These are phyloP conservation scores for Arthroderma uncinatum DNA, from an alignment of 2,329 filamentous ascomycete species.

Conservation along the genomic window DNA sequence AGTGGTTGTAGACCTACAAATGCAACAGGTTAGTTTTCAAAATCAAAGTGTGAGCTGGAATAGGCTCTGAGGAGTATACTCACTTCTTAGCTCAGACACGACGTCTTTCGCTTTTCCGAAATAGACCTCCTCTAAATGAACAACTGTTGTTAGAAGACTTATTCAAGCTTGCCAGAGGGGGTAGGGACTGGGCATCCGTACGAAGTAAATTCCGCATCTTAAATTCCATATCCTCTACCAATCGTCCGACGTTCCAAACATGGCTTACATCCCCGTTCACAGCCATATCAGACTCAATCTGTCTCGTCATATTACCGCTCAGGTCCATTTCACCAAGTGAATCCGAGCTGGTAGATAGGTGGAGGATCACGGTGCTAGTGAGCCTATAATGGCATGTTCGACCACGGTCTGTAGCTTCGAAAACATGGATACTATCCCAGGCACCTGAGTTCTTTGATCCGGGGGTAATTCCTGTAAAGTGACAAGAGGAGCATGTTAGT, in stretches of 20 bases:
- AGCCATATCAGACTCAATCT: constrained; percentile 82
- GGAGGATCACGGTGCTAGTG: constrained; percentile 90
- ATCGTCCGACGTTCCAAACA: constrained; percentile 83
- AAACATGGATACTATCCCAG: constrained; percentile 98
- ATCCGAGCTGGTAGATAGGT: constrained; percentile 58
- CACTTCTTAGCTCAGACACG: constrained; percentile 83
- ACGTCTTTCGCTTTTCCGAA: constrained; percentile 99
- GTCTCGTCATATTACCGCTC: constrained; percentile 93
- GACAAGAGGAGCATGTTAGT: background rate
- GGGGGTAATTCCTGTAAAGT: constrained; percentile 50
- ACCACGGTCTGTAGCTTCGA: constrained; percentile 87
- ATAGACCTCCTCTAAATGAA: constrained; percentile 69
- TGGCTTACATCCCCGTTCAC: constrained; percentile 86
- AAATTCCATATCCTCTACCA: constrained; percentile 98
- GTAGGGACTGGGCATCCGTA: constrained; percentile 23
- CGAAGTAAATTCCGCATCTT: constrained; percentile 95
- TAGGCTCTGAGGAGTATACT: constrained; percentile 18
- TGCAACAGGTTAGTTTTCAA: constrained; percentile 13
- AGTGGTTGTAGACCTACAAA: constrained; percentile 55
- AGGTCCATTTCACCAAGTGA: constrained; percentile 78
- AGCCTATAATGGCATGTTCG: constrained; percentile 94
- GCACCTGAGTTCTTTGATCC: constrained; percentile 60
- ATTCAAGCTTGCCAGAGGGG: background rate
- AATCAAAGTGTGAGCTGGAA: background rate
- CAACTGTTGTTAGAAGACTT: constrained; percentile 14